Evolutionary conservation across 495 filamentous ascomycete genomes (phyloP), one percentile per base, ranked within the genome.

Genomic region (Trichoderma asperelloides): DNA sequence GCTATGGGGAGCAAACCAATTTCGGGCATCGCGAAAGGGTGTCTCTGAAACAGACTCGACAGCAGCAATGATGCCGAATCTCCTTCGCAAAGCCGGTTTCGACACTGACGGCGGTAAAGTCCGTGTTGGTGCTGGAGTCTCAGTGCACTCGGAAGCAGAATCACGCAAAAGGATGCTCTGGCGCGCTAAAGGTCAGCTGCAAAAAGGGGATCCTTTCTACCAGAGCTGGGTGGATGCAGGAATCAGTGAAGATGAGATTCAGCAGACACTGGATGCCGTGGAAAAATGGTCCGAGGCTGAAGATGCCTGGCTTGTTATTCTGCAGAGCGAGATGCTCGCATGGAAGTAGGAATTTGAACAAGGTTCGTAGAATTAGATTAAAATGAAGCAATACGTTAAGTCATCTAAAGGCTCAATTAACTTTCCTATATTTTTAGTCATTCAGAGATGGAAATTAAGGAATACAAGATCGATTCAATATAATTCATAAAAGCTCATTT

Each of bases 291-390:
- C 71, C 16, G 74, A 74, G 62, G 74, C 68, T 37, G 75, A 79
- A 57, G 77, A 76, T 70, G 78, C 77, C 18, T 79, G 76, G 77
- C 76, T 69, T 67, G 76, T 67, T 3, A 68, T 71, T 55, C 23
- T 78, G 68, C 72, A 78, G 73, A 72, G 71, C 49, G 78, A 80
- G 67, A 72, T 78, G 70, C 70, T 79, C 23, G 78, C 72, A 21
- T 79, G 77, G 77, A 80, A 80, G 69, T 79, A 66, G 28, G 33
- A 37, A 3, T 2, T 60, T 28, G 8, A 25, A 30, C 11, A 18
- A 16, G 25, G 7, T 15, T 1, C 4, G 2, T 37, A 8, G 33
- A 37, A 37, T 37, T 3, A 37, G 6, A 37, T 2, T 37, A 37
- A 8, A 37, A 37, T 8, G 2, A 7, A 7, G 33, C 33, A 7